Base-by-base conservation (phyloP, 768 basidiomycete species). In the Tulasnella sp. region DNA sequence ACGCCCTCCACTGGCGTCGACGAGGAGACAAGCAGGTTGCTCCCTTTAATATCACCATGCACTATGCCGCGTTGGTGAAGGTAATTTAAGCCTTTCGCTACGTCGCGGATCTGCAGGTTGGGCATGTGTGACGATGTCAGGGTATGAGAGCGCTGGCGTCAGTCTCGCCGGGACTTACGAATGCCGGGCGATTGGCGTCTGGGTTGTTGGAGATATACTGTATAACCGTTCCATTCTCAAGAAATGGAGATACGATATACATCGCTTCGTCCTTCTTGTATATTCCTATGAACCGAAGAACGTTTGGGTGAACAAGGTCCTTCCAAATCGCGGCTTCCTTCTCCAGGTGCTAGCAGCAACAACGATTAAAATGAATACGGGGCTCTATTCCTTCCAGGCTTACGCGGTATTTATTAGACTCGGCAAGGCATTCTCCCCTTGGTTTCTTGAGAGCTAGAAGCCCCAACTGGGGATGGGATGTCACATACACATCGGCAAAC, bases 41-140 rank as follows among this genome's bases (percentile, higher is more conserved):
- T 70, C 36, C 37, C 69, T 70, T 70, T 70, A 15, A 70, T 70
- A 25, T 70, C 69, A n/a, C 69, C 69, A 8, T 70, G 69, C 12
- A 70, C 40, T 38, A 70, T 70, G 2, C 69, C 37, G 12, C 40
- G 29, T 36, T 70, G 37, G 36, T 70, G 69, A 31, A 70, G 69
- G 40, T 38, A 70, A 38, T 38, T 31, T 3, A 70, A 25, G 22
- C 37, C 69, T 25, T 36, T 42, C 25, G 69, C 69, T 9, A 42
- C 19, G 5, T 70, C 69, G 14, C 69, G 69, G 36, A 70, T 9
- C 69, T 70, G 69, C 6, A 8, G 17, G 5, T 37, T 39, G n/a
- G n/a, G n/a, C n/a, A n/a, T n/a, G n/a, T n/a, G 64, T 67, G 34
- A 67, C 9, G 9, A 8, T 9, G 34, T 67, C 42, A 17, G 42